Base-by-base conservation (phyloP, 2,329 filamentous ascomycete species). In the Alternaria burnsii region DNA sequence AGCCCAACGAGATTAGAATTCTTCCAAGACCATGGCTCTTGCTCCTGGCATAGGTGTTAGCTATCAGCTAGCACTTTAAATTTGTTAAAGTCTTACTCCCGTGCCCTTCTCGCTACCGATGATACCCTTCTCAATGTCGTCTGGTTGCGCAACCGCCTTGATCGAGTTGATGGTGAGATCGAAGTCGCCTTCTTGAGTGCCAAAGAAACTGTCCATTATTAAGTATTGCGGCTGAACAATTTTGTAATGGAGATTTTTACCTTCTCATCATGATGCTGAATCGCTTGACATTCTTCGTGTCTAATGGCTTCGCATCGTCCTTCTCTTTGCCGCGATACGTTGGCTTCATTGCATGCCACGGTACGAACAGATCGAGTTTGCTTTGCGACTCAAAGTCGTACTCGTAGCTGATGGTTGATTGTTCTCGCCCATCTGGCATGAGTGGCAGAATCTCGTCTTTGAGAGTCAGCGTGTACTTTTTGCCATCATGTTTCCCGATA, bases 231-330 rank as follows among this genome's bases (percentile, higher is more conserved):
- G 14, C 2, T 4, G 4, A n/a, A 4, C 5, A 18, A 32, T 22
- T 8, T 26, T 12, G 30, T 34, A 16, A n/a, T 8, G 26, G 16
- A 16, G 11, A 16, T 44, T 50, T 12, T 48, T 77, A 92, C 91
- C 92, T 95, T 75, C 92, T 82, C 83, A 91, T 91, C 92, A 95
- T 94, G 60, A 95, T 82, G 52, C 88, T 89, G 30, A 94, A 81
- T 47, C 90, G 83, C 78, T 86, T 90, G 40, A 95, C 82, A 43
- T 82, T 81, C 48, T 81, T 82, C 63, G 85, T 70, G 68, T 93
- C 82, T 67, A 95, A 75, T 5, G 85, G 82, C 58, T 82, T 76
- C 0, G 86, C 86, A 77, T 90, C 88, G 18, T 84, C 78, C 73
- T 86, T 84, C 62, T 88, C 83, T 69, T 84, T 86, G 0, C 92